Evolutionary conservation across 305 asterid genomes (phyloP).

Genomic region (Stenogyne calaminthoides): DNA sequence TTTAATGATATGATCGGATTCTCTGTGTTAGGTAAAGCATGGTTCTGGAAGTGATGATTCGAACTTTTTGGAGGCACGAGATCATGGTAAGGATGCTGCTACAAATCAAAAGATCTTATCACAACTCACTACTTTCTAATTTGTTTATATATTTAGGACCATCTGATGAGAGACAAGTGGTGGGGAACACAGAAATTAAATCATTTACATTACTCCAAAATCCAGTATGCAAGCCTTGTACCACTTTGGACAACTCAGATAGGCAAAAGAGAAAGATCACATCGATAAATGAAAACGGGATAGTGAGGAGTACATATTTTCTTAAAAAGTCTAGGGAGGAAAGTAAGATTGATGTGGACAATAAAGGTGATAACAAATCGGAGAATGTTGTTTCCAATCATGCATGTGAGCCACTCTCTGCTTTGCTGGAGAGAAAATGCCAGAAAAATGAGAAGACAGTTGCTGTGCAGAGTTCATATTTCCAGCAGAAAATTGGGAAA

Average conservation of each 20-base stretch:
- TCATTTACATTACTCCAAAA: slow-evolving; percentile 34
- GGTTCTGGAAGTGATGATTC: slow-evolving; percentile 32
- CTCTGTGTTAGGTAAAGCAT: slow-evolving; percentile 45
- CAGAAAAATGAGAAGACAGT: slow-evolving; percentile 31
- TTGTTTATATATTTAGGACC: slow-evolving; percentile 33
- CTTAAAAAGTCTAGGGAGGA: slow-evolving; percentile 44
- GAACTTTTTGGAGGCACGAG: slow-evolving; percentile 35
- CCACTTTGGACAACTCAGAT: slow-evolving; percentile 44
- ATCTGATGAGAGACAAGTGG: slow-evolving; percentile 28
- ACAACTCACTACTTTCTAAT: slow-evolving; percentile 16
- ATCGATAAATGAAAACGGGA: slow-evolving; percentile 41
- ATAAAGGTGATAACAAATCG: slow-evolving; percentile 32
- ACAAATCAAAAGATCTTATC: neutral
- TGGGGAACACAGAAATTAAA: slow-evolving; percentile 30
- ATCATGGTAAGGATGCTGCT: slow-evolving; percentile 44
- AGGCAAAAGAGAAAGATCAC: slow-evolving; percentile 37
- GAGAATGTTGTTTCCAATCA: slow-evolving; percentile 19
- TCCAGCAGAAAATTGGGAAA: slow-evolving; percentile 27
- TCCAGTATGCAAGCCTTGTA: slow-evolving; percentile 65
- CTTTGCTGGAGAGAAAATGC: slow-evolving; percentile 30
- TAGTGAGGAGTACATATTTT: slow-evolving; percentile 70
- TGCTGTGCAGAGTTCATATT: slow-evolving; percentile 32
- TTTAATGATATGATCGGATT: neutral
- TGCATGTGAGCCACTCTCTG: slow-evolving; percentile 28
- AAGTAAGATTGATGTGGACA: slow-evolving; percentile 33